Evolutionary conservation across 129 eudicot genomes (phyloP).

Genomic region (Flaveria sonorensis): DNA sequence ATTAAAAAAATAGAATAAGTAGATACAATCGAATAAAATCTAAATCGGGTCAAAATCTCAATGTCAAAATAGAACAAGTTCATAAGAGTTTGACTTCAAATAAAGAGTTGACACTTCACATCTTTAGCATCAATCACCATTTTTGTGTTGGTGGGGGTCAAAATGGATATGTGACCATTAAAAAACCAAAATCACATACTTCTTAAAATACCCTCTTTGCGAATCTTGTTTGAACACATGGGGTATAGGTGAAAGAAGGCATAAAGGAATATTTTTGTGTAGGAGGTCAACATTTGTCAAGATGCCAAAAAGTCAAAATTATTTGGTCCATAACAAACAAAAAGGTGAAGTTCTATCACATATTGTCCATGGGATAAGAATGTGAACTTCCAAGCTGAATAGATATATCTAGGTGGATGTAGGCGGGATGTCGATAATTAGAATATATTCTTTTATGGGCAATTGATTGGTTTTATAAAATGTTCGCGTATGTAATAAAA

Average conservation of each 20-base stretch:
- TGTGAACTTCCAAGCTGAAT: constrained; percentile 19
- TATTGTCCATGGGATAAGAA: constrained; percentile 20
- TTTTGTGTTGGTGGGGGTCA: constrained; percentile 20
- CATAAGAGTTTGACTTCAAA: constrained; percentile 28
- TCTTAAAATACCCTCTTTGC: constrained; percentile 28
- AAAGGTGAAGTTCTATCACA: constrained; percentile 31
- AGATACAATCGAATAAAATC: constrained; percentile 19
- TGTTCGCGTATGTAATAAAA: constrained; percentile 6
- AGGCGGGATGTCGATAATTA: not conserved
- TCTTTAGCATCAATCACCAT: constrained; percentile 4
- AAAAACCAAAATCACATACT: constrained; percentile 9
- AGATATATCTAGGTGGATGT: constrained; percentile 26
- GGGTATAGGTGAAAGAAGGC: not conserved
- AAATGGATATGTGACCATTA: not conserved
- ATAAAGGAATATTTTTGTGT: constrained; percentile 22
- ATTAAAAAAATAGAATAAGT: not conserved
- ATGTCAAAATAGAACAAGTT: constrained; percentile 35
- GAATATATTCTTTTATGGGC: constrained; percentile 36
- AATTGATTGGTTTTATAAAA: constrained; percentile 28
- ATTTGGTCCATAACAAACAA: constrained; percentile 28
- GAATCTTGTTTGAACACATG: constrained; percentile 32
- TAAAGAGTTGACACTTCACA: constrained; percentile 33
- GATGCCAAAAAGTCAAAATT: constrained; percentile 31
- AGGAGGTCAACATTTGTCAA: constrained; percentile 37
- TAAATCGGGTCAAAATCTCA: not conserved